These are phyloP conservation scores for Fusarium domesticum DNA, from an alignment of 2,329 filamentous ascomycete species.

Conservation along the genomic window DNA sequence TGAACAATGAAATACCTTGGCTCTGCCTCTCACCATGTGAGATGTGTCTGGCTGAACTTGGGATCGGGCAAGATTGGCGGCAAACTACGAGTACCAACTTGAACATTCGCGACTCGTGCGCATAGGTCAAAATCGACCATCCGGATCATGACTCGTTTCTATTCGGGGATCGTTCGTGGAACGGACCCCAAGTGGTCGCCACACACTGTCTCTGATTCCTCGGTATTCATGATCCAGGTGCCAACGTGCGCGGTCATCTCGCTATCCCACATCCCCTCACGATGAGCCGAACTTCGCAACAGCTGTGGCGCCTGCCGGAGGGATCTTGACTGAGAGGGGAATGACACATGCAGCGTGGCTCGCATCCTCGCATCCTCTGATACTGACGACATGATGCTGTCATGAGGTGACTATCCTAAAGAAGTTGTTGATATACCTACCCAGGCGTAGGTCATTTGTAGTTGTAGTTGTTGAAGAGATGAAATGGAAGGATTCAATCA, in stretches of 20 bases:
- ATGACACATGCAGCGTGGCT: too few species aligned
- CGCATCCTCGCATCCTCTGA: too few species aligned
- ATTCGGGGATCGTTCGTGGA: conserved; percentile 43
- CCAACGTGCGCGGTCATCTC: conserved; percentile 55
- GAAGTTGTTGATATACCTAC: too few species aligned
- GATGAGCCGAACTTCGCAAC: conserved; percentile 55
- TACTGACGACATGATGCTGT: too few species aligned
- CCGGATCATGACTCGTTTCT: conserved; percentile 55
- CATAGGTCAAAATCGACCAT: conserved; percentile 56
- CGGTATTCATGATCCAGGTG: conserved; percentile 53
- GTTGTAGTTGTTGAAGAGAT: too few species aligned
- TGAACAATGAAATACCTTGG: not conserved
- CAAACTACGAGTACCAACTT: conserved; percentile 54
- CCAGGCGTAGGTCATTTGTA: too few species aligned
- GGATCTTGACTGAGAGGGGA: conserved; percentile 58
- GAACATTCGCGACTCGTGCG: conserved; percentile 46
- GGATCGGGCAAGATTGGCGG: conserved; percentile 45
- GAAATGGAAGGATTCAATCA: too few species aligned
- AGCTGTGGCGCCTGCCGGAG: conserved; percentile 60
- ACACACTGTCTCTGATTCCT: conserved; percentile 43
- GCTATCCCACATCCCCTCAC: conserved; percentile 70
- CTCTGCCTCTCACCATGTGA: conserved; percentile 44
- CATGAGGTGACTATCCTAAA: too few species aligned
- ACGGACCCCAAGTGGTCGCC: conserved; percentile 11
- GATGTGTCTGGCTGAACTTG: conserved; percentile 45